Evolutionary conservation across 106 monocot species (phyloP).

Genomic region (Posidonia australis): DNA sequence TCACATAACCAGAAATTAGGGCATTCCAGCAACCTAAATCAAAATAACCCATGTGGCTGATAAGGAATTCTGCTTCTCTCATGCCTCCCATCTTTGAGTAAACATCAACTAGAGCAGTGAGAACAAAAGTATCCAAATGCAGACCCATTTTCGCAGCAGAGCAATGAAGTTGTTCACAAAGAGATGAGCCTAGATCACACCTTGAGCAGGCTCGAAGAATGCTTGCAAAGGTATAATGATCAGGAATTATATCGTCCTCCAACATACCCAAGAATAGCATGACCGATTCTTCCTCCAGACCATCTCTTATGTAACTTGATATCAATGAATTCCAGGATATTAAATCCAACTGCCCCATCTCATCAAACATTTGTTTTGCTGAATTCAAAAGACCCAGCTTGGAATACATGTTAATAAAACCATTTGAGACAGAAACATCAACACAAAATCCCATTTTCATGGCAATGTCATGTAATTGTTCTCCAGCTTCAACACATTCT

Average conservation of each 20-base stretch:
- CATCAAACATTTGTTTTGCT: conserved; percentile 41
- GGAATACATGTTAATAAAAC: conserved; percentile 51
- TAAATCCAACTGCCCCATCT: conserved; percentile 37
- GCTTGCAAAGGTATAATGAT: conserved; percentile 52
- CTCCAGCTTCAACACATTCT: conserved; percentile 24
- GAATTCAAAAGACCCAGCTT: conserved; percentile 25
- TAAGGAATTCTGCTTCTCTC: conserved; percentile 33
- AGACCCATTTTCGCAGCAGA: conserved; percentile 31
- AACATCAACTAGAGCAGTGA: conserved; percentile 49
- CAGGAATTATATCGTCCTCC: conserved; percentile 26
- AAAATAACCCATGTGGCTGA: conserved; percentile 25
- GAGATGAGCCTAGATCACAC: neutral
- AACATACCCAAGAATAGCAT: conserved; percentile 33
- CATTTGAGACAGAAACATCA: conserved; percentile 42
- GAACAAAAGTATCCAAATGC: conserved; percentile 34
- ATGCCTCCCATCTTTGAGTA: conserved; percentile 44
- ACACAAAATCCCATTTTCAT: conserved; percentile 33
- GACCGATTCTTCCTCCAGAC: conserved; percentile 27
- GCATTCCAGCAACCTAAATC: conserved; percentile 56
- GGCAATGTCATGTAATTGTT: conserved; percentile 35
- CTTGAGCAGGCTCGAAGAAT: conserved; percentile 36
- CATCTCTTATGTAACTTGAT: conserved; percentile 28
- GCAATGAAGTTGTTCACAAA: conserved; percentile 43
- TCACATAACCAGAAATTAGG: conserved; percentile 44
- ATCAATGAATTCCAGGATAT: conserved; percentile 77